Evolutionary conservation across 179 eudicot genomes (phyloP).

Genomic region (Beta macrorhiza): DNA sequence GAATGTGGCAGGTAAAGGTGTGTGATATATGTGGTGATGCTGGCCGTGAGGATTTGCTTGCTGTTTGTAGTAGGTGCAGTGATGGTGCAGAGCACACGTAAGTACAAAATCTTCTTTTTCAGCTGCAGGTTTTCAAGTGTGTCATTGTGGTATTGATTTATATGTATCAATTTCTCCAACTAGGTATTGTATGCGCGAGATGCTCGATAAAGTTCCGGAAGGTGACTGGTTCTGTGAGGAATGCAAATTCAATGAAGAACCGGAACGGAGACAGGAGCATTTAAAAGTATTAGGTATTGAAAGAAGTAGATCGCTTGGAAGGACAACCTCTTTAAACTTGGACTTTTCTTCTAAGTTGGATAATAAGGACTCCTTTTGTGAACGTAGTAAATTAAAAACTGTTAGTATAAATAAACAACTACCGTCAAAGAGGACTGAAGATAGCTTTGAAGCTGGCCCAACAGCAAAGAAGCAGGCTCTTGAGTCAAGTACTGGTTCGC

Average conservation of each 20-base stretch:
- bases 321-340: conserved; percentile 31
- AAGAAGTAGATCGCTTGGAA: conserved; percentile 40
- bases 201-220: conserved; percentile 60
- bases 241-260: conserved; percentile 47
- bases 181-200: conserved; percentile 77
- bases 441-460: conserved; percentile 54
- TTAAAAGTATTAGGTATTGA: conserved; percentile 37
- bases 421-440: conserved; percentile 50
- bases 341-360: conserved; percentile 34
- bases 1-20: conserved; percentile 58
- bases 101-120: conserved; percentile 24
- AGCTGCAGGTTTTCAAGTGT: neutral
- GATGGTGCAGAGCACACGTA: conserved; percentile 94
- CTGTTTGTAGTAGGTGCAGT: conserved; percentile 67
- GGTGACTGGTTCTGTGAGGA: conserved; percentile 89
- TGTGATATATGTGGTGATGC: conserved; percentile 91
- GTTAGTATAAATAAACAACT: conserved; percentile 35
- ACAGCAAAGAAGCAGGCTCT: conserved; percentile 54
- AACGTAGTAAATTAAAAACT: conserved; percentile 37
- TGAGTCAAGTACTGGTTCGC: conserved; percentile 50
- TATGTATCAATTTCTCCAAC: conserved; percentile 12
- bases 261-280: conserved; percentile 34
- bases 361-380: conserved; percentile 33
- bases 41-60: conserved; percentile 80
- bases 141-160: neutral